Base-by-base conservation (phyloP, 1,139 yeast species). In the Hansenula sp. region DNA sequence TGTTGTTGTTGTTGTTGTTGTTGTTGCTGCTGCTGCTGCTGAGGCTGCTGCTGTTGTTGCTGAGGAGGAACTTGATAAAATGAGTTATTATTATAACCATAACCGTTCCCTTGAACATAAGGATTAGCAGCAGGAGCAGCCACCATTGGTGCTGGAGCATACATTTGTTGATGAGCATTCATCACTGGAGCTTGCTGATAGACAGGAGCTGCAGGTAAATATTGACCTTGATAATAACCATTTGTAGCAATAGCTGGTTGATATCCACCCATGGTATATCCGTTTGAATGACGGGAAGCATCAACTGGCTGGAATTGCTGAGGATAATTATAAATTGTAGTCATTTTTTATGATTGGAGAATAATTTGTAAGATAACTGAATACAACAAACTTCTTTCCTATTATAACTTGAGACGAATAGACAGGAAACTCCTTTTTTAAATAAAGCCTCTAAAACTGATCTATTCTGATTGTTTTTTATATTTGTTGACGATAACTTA, bases 1-100 rank as follows among this genome's bases (percentile, higher is more conserved):
- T 50, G 49, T 32, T 49, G 48, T 22, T 39, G 47, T 36, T 43
- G 52, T 32, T 36, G 54, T 12, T 22, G 38, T 37, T 24, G 36
- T 38, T 43, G 40, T 24, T 37, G 39, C 22, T 49, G 51, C 38
- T 46, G 28, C n/a, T 26, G 28, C 8, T 26, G 28, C n/a, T 26
- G 31, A 9, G 16, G 44, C 27, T 35, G 34, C 12, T 16, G 14
- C 24, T 17, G 26, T 12, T 20, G 37, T 31, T 22, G 36, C 13
- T 21, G 28, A 20, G 20, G 32, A 13, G 40, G 40, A 24, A 29
- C 19, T 32, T 38, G 39, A 27, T 41, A 30, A 33, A 35, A 16
- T 34, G 34, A 13, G 28, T 19, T 19, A 13, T 18, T 24, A n/a
- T 24, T 25, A n/a, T 34, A 26, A 38, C 20, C 40, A 29, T 37